phyloP scores from a whole-genome alignment of 306 rosid genomes.

The Trichosanthes truncata region DNA sequence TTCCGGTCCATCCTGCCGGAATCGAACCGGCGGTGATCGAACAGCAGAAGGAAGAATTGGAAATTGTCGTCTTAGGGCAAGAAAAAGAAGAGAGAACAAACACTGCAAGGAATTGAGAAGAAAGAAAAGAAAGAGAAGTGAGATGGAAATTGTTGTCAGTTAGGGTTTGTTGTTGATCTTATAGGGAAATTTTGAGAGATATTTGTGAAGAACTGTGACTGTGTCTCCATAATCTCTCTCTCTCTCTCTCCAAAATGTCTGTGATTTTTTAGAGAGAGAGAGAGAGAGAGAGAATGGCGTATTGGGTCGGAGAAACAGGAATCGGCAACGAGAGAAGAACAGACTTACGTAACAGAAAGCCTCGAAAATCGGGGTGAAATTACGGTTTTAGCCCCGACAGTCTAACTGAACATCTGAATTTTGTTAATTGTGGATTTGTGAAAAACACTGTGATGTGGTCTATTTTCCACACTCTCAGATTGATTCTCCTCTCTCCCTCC shows the following conservation, averaged over 20 bases:
- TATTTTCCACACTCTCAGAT: too few relatives aligned
- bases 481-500: too few relatives aligned
- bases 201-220: not conserved
- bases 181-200: not conserved
- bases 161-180: not conserved
- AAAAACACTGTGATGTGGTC: not conserved
- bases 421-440: not conserved
- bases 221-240: not conserved
- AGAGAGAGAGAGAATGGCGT: conserved; percentile 16
- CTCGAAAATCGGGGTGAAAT: not conserved
- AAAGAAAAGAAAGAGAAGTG: not conserved
- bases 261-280: not conserved
- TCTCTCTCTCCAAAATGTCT: conserved; percentile 11
- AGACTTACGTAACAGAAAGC: not conserved
- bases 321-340: conserved; percentile 10
- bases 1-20: conserved; percentile 19
- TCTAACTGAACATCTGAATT: not conserved
- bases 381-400: conserved; percentile 21
- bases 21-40: conserved; percentile 9
- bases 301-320: conserved; percentile 28
- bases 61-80: conserved; percentile 5
- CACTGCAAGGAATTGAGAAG: not conserved
- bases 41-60: conserved; percentile 4
- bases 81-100: not conserved
- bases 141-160: not conserved